phyloP scores from a whole-genome alignment of 2,329 filamentous ascomycete species.

The Cercospora zeae-maydis region DNA sequence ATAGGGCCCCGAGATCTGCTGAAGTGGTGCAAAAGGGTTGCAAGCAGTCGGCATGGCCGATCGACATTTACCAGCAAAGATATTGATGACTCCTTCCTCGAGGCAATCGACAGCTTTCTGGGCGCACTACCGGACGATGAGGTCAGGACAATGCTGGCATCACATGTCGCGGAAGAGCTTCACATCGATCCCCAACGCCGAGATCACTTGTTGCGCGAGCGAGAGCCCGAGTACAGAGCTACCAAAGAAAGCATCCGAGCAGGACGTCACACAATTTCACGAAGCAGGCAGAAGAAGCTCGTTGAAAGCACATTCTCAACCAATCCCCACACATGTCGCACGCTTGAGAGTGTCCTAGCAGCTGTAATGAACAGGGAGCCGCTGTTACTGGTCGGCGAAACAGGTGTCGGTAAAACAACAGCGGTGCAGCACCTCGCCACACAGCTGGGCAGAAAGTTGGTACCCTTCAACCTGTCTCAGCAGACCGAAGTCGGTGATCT shows the following conservation, averaged over 20 bases:
- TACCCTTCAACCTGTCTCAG: conserved; percentile 93
- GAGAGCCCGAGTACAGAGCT: conserved; percentile 65
- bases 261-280: conserved; percentile 32
- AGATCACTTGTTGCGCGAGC: conserved; percentile 69
- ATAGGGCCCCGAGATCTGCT: conserved; percentile 74
- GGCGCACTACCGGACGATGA: conserved; percentile 69
- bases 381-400: conserved; percentile 93
- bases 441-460: conserved; percentile 77
- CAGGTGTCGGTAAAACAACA: conserved; percentile 96
- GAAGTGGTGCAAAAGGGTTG: conserved; percentile 82
- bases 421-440: conserved; percentile 89
- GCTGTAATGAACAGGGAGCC: conserved; percentile 83
- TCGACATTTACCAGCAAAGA: conserved; percentile 66
- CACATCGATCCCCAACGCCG: conserved; percentile 79
- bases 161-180: conserved; percentile 77
- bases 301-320: conserved; percentile 70
- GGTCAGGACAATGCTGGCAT: conserved; percentile 58
- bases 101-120: conserved; percentile 88
- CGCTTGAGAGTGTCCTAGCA: conserved; percentile 84
- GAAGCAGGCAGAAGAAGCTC: conserved; percentile 15
- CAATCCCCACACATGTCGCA: conserved; percentile 75
- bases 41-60: conserved; percentile 59
- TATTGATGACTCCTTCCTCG: conserved; percentile 84
- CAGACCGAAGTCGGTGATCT: conserved; percentile 97
- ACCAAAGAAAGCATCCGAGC: conserved; percentile 30